Base-by-base conservation (phyloP, 2,329 filamentous ascomycete genomes). In the Clonostachys solani region DNA sequence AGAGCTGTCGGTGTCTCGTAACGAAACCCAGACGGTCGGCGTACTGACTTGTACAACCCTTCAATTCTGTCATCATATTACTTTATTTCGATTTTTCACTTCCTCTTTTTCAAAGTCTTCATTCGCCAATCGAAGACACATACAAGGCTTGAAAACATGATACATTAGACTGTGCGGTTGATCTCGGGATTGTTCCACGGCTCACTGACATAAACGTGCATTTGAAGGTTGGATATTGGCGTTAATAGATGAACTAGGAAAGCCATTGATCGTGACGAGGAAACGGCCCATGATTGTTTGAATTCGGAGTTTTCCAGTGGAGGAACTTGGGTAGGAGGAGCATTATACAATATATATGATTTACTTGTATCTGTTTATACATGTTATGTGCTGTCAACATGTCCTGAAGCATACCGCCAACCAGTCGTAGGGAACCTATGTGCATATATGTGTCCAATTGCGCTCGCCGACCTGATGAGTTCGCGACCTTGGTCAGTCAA, bases 401-500 rank as follows among this genome's bases (percentile, higher is more conserved):
- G 12, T 40, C 37, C n/a, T n/a, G 7, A 40, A n/a, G n/a, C 13
- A 40, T 40, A 12, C n/a, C 8, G 3, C 37, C 17, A 40, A n/a
- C 17, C n/a, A n/a, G n/a, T 18, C 7, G 37, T 18, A 4, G 8
- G 17, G 9, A 9, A 29, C 18, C 42, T 43, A 12, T 43, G 12
- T 43, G 42, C 15, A 15, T 15, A 38, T 38, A 8, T 15, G 8
- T 40, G 15, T 40, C 37, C 17, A 40, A 29, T 29, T 29, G 23
- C 23, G 9, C 23, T 29, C 37, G 12, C 37, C 37, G 17, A 29
- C 23, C 17, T 29, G 4, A 23, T n/a, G 23, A 13, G 7, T 8
- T 13, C 23, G 23, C 9, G 19, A n/a, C 42, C 43, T 33, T 17
- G 12, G 41, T 61, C 62, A 89, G 52, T 89, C 86, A 43, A 84